Conservation (phyloP, 306 rosid genomes). For the Amphicarpaea edgeworthii region DNA sequence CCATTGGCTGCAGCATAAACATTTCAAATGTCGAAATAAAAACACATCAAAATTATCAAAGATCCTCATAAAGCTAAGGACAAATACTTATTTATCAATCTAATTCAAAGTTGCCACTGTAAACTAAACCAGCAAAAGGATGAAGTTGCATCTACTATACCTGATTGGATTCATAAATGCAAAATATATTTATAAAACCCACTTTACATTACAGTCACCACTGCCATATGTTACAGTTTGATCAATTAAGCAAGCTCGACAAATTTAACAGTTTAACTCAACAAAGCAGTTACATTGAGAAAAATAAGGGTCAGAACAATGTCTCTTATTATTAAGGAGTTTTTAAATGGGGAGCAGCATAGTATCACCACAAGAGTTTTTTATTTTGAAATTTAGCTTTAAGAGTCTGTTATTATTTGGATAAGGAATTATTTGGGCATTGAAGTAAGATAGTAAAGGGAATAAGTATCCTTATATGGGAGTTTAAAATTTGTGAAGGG, state of each 20-base stretch:
- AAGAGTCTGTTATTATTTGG: not conserved
- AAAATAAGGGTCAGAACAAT: not conserved
- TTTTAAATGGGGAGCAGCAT: not conserved
- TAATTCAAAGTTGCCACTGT: not conserved
- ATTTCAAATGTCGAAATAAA: not conserved
- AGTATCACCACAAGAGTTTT: not conserved
- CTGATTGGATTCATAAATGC: not conserved
- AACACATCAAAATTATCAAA: not conserved
- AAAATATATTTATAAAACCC: not conserved
- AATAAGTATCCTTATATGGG: not conserved
- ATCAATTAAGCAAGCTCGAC: not conserved
- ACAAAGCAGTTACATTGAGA: not conserved
- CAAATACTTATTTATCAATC: not conserved
- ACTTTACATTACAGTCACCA: not conserved
- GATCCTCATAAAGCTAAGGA: not conserved
- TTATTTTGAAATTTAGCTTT: conserved; percentile 8
- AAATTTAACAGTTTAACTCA: not conserved
- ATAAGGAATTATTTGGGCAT: not conserved
- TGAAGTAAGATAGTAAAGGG: not conserved
- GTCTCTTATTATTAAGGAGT: not conserved
- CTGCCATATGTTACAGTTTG: not conserved
- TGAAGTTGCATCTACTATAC: not conserved
- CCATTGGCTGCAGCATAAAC: not conserved
- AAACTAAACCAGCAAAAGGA: conserved; percentile 6
- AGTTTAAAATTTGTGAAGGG: not conserved